Base-by-base conservation (phyloP, 345 rosid genomes). In the Brassica carinata region DNA sequence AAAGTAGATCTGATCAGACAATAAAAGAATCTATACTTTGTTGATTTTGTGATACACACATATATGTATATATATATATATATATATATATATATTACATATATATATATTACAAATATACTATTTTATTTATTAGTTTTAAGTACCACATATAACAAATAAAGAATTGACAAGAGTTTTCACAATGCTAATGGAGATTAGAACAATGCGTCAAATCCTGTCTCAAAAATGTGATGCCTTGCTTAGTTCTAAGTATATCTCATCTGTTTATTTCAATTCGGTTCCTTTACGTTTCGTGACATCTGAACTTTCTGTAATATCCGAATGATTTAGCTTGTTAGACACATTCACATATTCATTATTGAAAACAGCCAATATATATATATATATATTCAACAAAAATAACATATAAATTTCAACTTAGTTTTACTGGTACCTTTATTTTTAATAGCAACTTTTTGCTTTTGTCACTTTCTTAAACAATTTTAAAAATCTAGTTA, bases 201-300 rank as follows among this genome's bases (percentile, higher is more conserved):
- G 84, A 57, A 76, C 71, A 71, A 71, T 48, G 73, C 73, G 77
- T 81, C 84, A 65, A 76, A 65, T 81, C 80, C 13, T 76, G 77
- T 81, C 80, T 57, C 55, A 14, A 64, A 45, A 36, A 61, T 63
- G 58, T 61, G 75, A 79, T 74, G 59, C 79, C 74, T 61, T 80
- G 58, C 75, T 63, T 74, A 57, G 69, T 34, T 58, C 53, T 38
- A 51, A 74, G 74, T 74, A 74, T 80, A 23, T 45, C 23, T 48
- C 65, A 79, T 74, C 68, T 68, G 43, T 79, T 74, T 79, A 68
- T 34, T 79, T 33, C 64, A 33, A 6, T 61, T 61, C 8, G 58
- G 43, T 66, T 66, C 6, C 71, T 71, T 63, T 72, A 36, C 34
- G 17, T 55, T 53, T 72, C 77, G 36, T 48, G 26, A 62, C 81